These are phyloP conservation scores for Tetradesmus lagerheimii DNA, from an alignment of 139 green algal genomes.

Conservation along the genomic window DNA sequence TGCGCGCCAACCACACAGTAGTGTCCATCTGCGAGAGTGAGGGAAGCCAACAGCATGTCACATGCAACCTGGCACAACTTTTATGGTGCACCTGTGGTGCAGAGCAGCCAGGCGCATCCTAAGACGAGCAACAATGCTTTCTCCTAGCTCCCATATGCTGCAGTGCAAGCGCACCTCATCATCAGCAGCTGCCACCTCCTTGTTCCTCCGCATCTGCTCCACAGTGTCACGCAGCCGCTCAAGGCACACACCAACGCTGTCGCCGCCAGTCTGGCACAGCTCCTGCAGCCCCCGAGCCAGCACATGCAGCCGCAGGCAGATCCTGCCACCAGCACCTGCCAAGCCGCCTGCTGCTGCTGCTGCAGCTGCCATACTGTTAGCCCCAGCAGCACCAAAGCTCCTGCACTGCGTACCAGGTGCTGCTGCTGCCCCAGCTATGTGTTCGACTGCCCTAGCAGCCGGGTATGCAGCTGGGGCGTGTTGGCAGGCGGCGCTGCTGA, in stretches of 20 bases:
- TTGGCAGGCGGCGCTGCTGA: not conserved
- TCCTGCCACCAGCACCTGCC: slow-evolving; percentile 11
- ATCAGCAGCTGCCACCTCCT: not conserved
- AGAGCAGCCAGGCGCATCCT: not conserved
- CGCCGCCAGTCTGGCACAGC: not conserved
- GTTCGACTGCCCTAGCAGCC: not conserved
- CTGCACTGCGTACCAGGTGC: not conserved
- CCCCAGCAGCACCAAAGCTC: slow-evolving; percentile 27
- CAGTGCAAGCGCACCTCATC: not conserved
- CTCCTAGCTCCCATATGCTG: not conserved
- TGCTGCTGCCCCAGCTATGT: not conserved
- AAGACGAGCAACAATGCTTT: too few relatives aligned
- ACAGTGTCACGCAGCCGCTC: slow-evolving; percentile 11
- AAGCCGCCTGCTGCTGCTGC: slow-evolving; percentile 32
- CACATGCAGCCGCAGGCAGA: slow-evolving; percentile 43
- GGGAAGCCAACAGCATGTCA: not conserved
- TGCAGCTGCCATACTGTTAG: not conserved
- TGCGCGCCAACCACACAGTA: not conserved
- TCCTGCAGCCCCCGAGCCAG: not conserved
- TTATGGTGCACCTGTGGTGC: too few relatives aligned
- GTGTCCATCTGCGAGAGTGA: not conserved
- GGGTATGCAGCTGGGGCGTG: not conserved
- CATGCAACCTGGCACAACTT: not conserved
- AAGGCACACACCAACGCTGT: slow-evolving; percentile 1
- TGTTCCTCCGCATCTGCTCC: slow-evolving; percentile 22